Conservation (phyloP, 345 rosid species). For the Aegle marmelos region DNA sequence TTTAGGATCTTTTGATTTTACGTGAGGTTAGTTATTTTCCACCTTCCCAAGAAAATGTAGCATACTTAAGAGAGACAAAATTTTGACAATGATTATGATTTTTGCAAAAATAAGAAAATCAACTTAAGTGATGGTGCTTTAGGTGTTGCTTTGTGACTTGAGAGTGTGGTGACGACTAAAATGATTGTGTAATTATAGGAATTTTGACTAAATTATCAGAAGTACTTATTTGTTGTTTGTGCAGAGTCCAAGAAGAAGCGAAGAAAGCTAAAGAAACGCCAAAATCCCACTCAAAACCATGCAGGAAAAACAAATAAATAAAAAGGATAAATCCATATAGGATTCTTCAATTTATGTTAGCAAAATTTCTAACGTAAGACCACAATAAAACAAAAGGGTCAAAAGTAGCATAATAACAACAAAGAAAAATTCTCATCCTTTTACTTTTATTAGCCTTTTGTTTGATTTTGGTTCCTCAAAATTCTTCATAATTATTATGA, state of each 20-base stretch:
- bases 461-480: slow-evolving; percentile 9
- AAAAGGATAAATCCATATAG: background rate
- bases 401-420: background rate
- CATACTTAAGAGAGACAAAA: background rate
- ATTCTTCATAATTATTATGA: background rate
- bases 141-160: slow-evolving; percentile 14
- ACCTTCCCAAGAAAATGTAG: too few species aligned
- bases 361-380: slow-evolving; percentile 21
- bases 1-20: background rate
- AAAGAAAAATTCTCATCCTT: slow-evolving; percentile 1
- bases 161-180: background rate
- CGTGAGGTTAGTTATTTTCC: background rate
- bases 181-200: slow-evolving; percentile 31
- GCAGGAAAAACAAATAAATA: slow-evolving; percentile 20
- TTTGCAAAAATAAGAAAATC: slow-evolving; percentile 6
- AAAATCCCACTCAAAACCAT: slow-evolving; percentile 57
- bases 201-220: slow-evolving; percentile 10
- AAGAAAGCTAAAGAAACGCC: slow-evolving; percentile 28
- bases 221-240: slow-evolving; percentile 26
- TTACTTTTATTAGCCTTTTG: slow-evolving; percentile 5
- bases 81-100: background rate
- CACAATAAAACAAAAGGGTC: slow-evolving; percentile 17
- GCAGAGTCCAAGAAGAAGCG: background rate
- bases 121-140: slow-evolving; percentile 2
- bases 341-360: slow-evolving; percentile 22